These are phyloP conservation scores for Sporothrix sp. DNA, from an alignment of 2,329 filamentous ascomycete genomes.

Conservation along the genomic window DNA sequence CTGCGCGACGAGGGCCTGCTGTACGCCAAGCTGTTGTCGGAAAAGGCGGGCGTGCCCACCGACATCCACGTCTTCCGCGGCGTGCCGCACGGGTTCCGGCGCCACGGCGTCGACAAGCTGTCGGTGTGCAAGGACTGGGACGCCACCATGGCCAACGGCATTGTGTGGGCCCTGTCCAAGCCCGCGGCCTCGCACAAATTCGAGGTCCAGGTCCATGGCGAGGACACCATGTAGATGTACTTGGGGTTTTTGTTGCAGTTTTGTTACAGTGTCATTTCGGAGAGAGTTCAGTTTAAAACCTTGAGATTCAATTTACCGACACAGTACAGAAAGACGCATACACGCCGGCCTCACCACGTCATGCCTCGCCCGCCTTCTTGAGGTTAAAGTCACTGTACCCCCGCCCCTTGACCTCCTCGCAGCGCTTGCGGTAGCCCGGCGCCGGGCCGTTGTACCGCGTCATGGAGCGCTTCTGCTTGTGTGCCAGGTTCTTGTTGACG, in stretches of 20 bases:
- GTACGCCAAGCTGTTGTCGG: slow-evolving; percentile 13
- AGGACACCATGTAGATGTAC: neutral
- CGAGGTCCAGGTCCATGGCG: slow-evolving; percentile 20
- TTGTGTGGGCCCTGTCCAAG: slow-evolving; percentile 32
- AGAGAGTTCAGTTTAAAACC: too few species aligned
- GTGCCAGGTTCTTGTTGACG: slow-evolving; percentile 39
- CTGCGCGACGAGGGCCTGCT: slow-evolving; percentile 17
- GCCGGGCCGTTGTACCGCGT: slow-evolving; percentile 37
- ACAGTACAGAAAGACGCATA: too few species aligned
- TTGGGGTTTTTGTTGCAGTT: neutral
- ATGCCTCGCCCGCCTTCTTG: neutral
- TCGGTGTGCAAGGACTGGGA: slow-evolving; percentile 31
- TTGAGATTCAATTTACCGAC: too few species aligned
- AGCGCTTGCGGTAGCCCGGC: slow-evolving; percentile 32
- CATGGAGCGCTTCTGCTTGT: slow-evolving; percentile 36
- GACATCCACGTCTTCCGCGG: slow-evolving; percentile 21
- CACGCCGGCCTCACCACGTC: neutral
- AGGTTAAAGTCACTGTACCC: slow-evolving; percentile 19
- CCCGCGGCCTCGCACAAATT: slow-evolving; percentile 47
- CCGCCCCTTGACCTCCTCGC: slow-evolving; percentile 25
- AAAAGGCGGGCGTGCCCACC: slow-evolving; percentile 21
- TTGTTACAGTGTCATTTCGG: too few species aligned
- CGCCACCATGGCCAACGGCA: slow-evolving; percentile 39
- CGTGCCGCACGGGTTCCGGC: slow-evolving; percentile 16
- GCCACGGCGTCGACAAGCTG: slow-evolving; percentile 22